Evolutionary conservation across 1,139 yeast genomes (phyloP), one percentile per base, ranked within the genome.

Genomic region (Geotrichum restrictum): DNA sequence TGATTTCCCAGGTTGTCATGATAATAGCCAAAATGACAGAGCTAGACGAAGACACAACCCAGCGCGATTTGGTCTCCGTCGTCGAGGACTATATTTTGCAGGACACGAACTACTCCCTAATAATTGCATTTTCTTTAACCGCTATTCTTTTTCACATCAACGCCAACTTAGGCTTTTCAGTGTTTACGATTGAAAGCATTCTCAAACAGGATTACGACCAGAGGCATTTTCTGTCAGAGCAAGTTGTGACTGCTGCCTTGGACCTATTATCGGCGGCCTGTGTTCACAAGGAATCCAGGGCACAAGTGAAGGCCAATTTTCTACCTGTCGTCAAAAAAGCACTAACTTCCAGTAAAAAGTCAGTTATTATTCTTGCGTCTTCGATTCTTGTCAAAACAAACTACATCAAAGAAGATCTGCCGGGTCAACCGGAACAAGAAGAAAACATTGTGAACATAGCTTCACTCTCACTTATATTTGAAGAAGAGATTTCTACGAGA

Each of bases 131-230:
- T 57, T 76, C 78, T 56, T 87, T 81, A 64, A 83, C 85, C 49
- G 71, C 76, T 6, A 74, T 77, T 8, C 81, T 78, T 45, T 88
- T 83, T 87, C 95, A 85, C n/a, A 82, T 83, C 42, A 62, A 65
- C 52, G 52, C 58, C 1, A 54, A 50, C 18, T 33, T 55, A 16
- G 57, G 54, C n/a, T 53, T 48, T 18, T 39, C 54, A n/a, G 51
- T 53, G 2, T 51, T 55, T 27, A 45, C 55, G 8, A 50, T 49
- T n/a, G 53, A 49, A 19, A 22, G 43, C n/a, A 32, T 49, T 8
- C 37, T 48, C 36, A 48, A 49, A 14, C 61, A 61, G 42, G 54
- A 59, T 32, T 61, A 60, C 49, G 50, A 57, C 6, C 44, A 49
- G 24, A 45, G 52, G 4, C 57, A 55, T 34, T 56, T 62, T 40